These are phyloP conservation scores for Irpex sp. DNA, from an alignment of 1,284 basidiomycete species.

Conservation along the genomic window DNA sequence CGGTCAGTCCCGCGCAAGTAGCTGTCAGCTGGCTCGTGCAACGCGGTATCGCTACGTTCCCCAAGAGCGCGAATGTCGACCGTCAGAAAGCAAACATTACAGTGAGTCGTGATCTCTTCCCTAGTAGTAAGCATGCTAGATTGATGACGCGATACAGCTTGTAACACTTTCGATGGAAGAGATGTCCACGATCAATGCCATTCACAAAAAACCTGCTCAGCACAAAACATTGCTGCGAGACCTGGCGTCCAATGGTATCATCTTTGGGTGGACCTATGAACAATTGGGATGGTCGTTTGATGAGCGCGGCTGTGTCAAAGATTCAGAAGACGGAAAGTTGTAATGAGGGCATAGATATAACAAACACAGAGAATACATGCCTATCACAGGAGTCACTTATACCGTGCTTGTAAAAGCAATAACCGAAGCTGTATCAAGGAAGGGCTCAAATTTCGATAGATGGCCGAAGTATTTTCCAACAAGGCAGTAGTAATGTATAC, in stretches of 20 bases:
- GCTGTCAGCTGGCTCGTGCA: slow-evolving; percentile 48
- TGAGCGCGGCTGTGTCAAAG: slow-evolving; percentile 6
- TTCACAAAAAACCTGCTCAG: slow-evolving; percentile 42
- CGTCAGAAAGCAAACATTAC: slow-evolving; percentile 44
- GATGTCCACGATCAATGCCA: slow-evolving; percentile 30
- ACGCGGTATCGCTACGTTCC: slow-evolving; percentile 37
- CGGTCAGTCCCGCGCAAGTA: slow-evolving; percentile 44
- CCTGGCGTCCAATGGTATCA: slow-evolving; percentile 28
- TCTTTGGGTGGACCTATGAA: slow-evolving; percentile 48
- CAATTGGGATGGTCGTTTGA: slow-evolving; percentile 41
- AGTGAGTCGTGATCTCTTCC: slow-evolving; percentile 20
- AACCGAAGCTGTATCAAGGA: too few species aligned
- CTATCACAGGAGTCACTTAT: too few species aligned
- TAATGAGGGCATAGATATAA: too few species aligned
- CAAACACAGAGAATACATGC: too few species aligned
- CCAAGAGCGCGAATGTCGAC: slow-evolving; percentile 43
- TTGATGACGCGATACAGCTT: slow-evolving; percentile 23
- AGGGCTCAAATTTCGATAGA: too few species aligned
- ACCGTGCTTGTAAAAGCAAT: too few species aligned
- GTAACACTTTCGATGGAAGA: slow-evolving; percentile 33
- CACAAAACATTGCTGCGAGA: slow-evolving; percentile 36
- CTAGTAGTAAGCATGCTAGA: too few species aligned
- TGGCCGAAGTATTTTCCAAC: too few species aligned
- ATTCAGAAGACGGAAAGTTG: not conserved
- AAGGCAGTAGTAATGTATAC: too few species aligned